A percentile compares a stretch with the other conserved stretches of the same genome.
phyloP scores from a whole-genome alignment of 495 filamentous ascomycete species.

The Aspergillus leporis region DNA sequence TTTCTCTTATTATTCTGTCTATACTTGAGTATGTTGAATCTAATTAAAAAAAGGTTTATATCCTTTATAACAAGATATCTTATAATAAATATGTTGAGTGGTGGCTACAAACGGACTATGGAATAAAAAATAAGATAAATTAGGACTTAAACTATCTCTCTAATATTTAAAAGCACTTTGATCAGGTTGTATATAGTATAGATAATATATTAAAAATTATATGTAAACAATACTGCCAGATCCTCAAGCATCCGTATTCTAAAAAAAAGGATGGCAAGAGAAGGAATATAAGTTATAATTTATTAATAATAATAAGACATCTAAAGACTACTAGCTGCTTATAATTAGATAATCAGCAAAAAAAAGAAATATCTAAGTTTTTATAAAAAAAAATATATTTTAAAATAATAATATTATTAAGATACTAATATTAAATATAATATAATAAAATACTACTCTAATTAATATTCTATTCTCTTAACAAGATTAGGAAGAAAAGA shows the following conservation, averaged over 20 bases:
- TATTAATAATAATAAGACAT: slow-evolving; percentile 14
- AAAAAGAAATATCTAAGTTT: slow-evolving; percentile 11
- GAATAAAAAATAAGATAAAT: no score
- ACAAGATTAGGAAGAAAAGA: no score
- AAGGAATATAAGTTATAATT: slow-evolving; percentile 10
- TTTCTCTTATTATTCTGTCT: neutral
- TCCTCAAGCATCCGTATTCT: slow-evolving; percentile 9
- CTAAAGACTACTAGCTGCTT: slow-evolving; percentile 7
- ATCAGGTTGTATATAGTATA: slow-evolving; percentile 8
- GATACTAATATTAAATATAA: no score
- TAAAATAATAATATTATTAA: slow-evolving; percentile 6
- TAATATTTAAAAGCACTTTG: slow-evolving; percentile 6
- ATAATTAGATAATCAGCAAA: slow-evolving; percentile 38
- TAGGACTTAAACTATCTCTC: slow-evolving; percentile 3
- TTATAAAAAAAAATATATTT: slow-evolving; percentile 9
- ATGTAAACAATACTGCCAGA: slow-evolving; percentile 5
- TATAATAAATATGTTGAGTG: slow-evolving; percentile 12
- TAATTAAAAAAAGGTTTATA: slow-evolving; percentile 9
- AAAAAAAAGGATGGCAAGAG: neutral
- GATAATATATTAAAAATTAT: slow-evolving; percentile 13
- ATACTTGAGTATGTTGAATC: neutral
- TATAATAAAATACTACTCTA: no score
- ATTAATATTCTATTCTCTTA: no score
- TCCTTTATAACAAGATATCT: slow-evolving; percentile 13
- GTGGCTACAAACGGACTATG: no score